phyloP scores from a whole-genome alignment of 495 filamentous ascomycete species.

The Achaetomiella virescens region DNA sequence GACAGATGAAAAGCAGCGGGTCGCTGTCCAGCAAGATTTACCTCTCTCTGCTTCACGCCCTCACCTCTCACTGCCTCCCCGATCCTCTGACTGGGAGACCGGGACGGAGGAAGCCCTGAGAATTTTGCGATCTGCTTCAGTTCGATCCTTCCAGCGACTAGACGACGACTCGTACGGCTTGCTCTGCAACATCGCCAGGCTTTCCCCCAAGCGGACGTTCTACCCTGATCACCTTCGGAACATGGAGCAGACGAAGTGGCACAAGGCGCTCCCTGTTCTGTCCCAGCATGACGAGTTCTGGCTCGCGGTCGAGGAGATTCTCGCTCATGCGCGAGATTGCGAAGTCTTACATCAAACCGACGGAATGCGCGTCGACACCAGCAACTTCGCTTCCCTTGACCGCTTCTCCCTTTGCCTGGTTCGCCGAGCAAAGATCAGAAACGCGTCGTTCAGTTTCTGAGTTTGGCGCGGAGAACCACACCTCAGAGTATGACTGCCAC shows the following conservation, averaged over 20 bases:
- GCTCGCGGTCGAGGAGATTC: constrained; percentile 1
- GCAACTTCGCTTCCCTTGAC: not conserved
- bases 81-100: constrained; percentile 53
- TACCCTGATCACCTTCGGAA: constrained; percentile 20
- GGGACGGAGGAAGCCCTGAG: constrained; percentile 57
- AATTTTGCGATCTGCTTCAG: constrained; percentile 43
- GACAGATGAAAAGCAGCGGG: constrained; percentile 44
- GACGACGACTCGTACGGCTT: constrained; percentile 32
- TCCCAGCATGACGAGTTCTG: constrained; percentile 49
- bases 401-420: constrained; percentile 18
- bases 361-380: not conserved
- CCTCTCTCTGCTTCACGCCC: constrained; percentile 53
- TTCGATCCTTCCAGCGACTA: constrained; percentile 46
- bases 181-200: constrained; percentile 39
- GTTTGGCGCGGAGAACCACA: constrained; percentile 50
- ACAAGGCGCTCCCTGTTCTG: constrained; percentile 30
- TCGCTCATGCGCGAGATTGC: constrained; percentile 5
- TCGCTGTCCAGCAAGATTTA: constrained; percentile 50
- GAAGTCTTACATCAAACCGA: not conserved
- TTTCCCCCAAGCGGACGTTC: constrained; percentile 43
- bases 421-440: constrained; percentile 40
- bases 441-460: constrained; percentile 41
- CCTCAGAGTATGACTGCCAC: constrained; percentile 24
- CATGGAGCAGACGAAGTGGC: constrained; percentile 30
- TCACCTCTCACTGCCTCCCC: constrained; percentile 52